phyloP scores from a whole-genome alignment of 768 basidiomycete species.

The Leucosporidium scottii region DNA sequence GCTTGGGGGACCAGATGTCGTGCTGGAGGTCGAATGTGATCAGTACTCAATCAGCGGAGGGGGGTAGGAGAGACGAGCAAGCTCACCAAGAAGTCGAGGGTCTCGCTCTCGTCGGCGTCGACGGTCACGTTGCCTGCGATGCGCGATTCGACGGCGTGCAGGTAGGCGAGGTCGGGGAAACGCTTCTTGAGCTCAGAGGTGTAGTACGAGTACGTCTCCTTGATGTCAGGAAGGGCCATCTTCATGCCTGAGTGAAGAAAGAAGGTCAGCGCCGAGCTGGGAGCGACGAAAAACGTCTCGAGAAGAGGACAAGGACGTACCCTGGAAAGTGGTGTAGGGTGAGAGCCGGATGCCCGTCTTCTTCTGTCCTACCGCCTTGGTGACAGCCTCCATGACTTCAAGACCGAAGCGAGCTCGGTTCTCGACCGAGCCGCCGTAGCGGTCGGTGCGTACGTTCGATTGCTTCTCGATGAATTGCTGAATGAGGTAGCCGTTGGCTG shows the following conservation, averaged over 20 bases:
- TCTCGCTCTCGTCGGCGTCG: conserved; percentile 6
- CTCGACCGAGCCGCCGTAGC: conserved; percentile 60
- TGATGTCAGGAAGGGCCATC: conserved; percentile 24
- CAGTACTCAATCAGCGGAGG: not conserved
- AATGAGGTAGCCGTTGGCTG: conserved; percentile 24
- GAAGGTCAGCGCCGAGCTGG: not conserved
- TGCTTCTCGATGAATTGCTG: conserved; percentile 26
- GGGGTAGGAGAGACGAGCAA: not conserved
- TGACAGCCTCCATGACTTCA: conserved; percentile 52
- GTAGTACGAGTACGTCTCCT: conserved; percentile 44
- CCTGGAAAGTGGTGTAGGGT: conserved; percentile 40
- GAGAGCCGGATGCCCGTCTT: conserved; percentile 53
- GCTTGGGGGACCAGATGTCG: conserved; percentile 28
- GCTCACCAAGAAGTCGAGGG: conserved; percentile 22
- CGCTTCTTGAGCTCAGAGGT: conserved; percentile 48
- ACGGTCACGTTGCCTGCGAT: conserved; percentile 16
- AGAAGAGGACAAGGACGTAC: not conserved
- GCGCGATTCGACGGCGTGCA: conserved; percentile 51
- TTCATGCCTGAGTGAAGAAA: conserved; percentile 24
- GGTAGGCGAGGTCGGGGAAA: conserved; percentile 48
- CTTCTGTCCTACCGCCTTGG: conserved; percentile 51
- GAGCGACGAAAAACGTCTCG: not conserved
- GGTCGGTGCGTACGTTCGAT: conserved; percentile 41
- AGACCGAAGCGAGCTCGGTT: conserved; percentile 54
- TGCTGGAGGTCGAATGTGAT: not conserved